Percentiles rank a stretch among this genome's conserved stretches.
Evolutionary conservation across 495 filamentous ascomycete genomes (phyloP).

Genomic region (Podospora pseudoanserina): DNA sequence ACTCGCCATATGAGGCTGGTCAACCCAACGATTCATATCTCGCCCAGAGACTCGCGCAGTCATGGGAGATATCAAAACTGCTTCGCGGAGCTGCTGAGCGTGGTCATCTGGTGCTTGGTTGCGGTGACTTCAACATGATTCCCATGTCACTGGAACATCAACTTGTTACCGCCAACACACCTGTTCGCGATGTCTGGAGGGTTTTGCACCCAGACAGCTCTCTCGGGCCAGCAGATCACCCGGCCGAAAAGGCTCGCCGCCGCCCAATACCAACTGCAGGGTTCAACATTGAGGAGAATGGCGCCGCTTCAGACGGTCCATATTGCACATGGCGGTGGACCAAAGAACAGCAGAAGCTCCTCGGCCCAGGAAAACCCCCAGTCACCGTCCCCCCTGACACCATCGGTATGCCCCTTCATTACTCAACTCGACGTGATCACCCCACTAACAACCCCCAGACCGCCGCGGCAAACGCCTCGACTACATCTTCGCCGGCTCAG

Average conservation of each 20-base stretch:
- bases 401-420: constrained; percentile 13
- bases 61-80: constrained; percentile 95
- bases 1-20: constrained; percentile 78
- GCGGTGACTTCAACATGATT: constrained; percentile 95
- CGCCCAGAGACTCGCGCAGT: constrained; percentile 86
- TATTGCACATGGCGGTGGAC: constrained; percentile 95
- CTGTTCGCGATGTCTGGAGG: constrained; percentile 79
- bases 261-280: constrained; percentile 62
- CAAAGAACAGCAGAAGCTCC: constrained; percentile 55
- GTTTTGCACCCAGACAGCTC: constrained; percentile 75
- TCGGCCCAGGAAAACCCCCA: constrained; percentile 43
- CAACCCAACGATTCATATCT: constrained; percentile 77
- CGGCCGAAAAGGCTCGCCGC: constrained; percentile 55
- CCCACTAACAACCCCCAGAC: constrained; percentile 41
- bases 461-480: constrained; percentile 81
- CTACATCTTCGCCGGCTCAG: constrained; percentile 70
- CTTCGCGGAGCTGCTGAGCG: constrained; percentile 80
- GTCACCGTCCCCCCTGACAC: constrained; percentile 55
- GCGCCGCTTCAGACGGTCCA: constrained; percentile 78
- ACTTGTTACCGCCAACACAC: constrained; percentile 72
- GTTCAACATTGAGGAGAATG: constrained; percentile 74
- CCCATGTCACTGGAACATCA: constrained; percentile 83
- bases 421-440: not conserved
- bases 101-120: constrained; percentile 76
- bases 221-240: constrained; percentile 63